A percentile compares a stretch with the other conserved stretches of the same genome.
Evolutionary conservation across 331 rosid genomes (phyloP).

Genomic region (Malus hybrid): DNA sequence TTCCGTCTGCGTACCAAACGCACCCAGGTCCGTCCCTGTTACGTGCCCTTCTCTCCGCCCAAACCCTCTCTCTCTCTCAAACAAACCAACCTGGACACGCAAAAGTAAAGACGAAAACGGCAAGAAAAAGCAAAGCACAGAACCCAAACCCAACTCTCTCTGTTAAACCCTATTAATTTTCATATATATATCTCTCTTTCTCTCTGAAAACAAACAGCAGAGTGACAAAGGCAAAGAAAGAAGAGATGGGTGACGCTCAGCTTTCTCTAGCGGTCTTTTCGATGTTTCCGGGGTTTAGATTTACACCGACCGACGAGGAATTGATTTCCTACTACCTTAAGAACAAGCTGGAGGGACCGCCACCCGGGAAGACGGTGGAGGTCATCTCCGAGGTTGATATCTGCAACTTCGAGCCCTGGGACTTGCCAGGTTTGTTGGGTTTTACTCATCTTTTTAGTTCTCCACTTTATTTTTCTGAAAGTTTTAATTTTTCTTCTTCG

Average conservation of each 20-base stretch:
- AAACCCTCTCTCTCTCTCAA: background rate
- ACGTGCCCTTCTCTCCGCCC: background rate
- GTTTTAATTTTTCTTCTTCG: background rate
- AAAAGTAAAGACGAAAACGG: background rate
- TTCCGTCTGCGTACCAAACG: no score
- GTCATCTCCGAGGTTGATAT: slow-evolving; percentile 78
- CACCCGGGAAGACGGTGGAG: slow-evolving; percentile 53
- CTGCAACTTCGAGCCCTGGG: slow-evolving; percentile 90
- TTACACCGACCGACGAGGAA: slow-evolving; percentile 93
- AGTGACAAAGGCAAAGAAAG: background rate
- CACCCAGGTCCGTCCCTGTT: background rate
- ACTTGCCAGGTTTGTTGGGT: slow-evolving; percentile 60
- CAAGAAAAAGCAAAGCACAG: background rate
- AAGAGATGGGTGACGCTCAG: slow-evolving; percentile 42
- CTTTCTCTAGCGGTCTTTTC: slow-evolving; percentile 58
- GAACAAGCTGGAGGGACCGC: slow-evolving; percentile 58
- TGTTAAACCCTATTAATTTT: background rate
- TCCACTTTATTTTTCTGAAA: background rate
- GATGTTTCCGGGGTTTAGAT: slow-evolving; percentile 93
- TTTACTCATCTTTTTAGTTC: background rate
- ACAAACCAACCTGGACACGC: background rate
- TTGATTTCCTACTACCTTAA: slow-evolving; percentile 67
- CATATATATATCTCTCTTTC: background rate
- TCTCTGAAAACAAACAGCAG: background rate
- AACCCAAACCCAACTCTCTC: background rate